Conservation (phyloP, 176 grass and related monocot species). For the sorghum (Sorghum bicolor) region Sorghum_bicolor_NCBIv3 NC_012879.2:3398501-3399000, state of each 20-base stretch:
- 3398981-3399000: too few relatives aligned
- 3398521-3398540: constrained; percentile 37
- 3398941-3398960: too few relatives aligned
- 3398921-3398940: too few relatives aligned
- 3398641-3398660: background rate
- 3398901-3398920: too few relatives aligned
- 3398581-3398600: background rate
- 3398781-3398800: background rate
- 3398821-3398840: background rate
- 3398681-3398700: background rate
- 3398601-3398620: background rate
- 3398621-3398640: too few relatives aligned
- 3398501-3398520: constrained; percentile 21
- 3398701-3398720: background rate
- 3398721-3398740: background rate
- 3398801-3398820: constrained; percentile 11
- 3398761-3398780: background rate
- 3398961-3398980: too few relatives aligned
- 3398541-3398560: constrained; percentile 29
- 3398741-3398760: background rate
- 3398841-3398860: constrained; percentile 38
- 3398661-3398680: background rate
- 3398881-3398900: too few relatives aligned
- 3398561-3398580: constrained; percentile 19
- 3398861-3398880: too few relatives aligned